Evolutionary conservation across 371 early-diverging fungal species (phyloP).

Genomic region (Mucor sp.): DNA sequence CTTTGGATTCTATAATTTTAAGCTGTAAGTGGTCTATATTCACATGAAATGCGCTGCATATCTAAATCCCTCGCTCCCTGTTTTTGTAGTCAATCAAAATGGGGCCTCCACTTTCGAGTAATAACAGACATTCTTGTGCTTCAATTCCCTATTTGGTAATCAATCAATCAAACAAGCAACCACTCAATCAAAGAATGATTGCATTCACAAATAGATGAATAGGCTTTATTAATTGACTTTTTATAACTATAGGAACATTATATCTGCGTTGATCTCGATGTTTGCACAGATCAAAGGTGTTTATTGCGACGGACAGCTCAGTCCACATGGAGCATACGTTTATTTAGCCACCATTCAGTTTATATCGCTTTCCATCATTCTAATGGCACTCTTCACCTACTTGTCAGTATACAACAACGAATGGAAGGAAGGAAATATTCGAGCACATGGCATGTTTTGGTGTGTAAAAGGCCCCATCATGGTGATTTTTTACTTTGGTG

Average conservation of each 20-base stretch:
- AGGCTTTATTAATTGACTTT: neutral
- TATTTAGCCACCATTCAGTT: slow-evolving; percentile 50
- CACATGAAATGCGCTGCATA: neutral
- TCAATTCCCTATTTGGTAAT: slow-evolving; percentile 56
- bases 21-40: slow-evolving; percentile 29
- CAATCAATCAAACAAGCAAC: neutral
- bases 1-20: slow-evolving; percentile 31
- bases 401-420: slow-evolving; percentile 43
- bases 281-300: slow-evolving; percentile 42
- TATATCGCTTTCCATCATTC: slow-evolving; percentile 42
- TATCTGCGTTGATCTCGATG: slow-evolving; percentile 47
- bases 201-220: neutral
- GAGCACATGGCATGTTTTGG: slow-evolving; percentile 57
- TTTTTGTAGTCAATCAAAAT: slow-evolving; percentile 44
- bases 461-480: slow-evolving; percentile 55
- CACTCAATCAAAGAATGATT: neutral
- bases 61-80: neutral
- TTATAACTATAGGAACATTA: slow-evolving; percentile 33
- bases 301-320: slow-evolving; percentile 44
- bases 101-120: slow-evolving; percentile 49
- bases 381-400: slow-evolving; percentile 49
- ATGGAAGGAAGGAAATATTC: slow-evolving; percentile 43
- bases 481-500: slow-evolving; percentile 52
- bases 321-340: slow-evolving; percentile 43
- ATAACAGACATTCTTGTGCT: slow-evolving; percentile 49